phyloP scores from a whole-genome alignment of 108 stramenopile genomes.

The Skeletonema costatum region DNA sequence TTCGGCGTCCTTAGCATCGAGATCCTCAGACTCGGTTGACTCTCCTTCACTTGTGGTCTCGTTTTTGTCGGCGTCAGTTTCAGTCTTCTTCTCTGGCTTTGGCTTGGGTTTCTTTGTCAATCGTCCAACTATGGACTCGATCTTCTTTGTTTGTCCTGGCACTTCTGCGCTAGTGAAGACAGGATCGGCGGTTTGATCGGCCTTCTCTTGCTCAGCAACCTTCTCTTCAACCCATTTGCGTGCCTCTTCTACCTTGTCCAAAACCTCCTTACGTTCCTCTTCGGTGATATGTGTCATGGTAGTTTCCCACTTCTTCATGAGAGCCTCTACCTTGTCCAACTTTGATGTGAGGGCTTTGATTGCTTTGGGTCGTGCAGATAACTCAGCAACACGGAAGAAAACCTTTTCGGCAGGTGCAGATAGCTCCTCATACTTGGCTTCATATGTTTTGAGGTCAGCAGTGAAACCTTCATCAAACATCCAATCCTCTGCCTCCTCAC shows the following conservation, averaged over 20 bases:
- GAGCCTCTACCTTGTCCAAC: conserved; percentile 65
- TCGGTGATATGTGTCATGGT: conserved; percentile 90
- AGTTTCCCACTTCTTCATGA: conserved; percentile 89
- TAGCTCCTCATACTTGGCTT: conserved; percentile 81
- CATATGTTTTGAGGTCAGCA: conserved; percentile 85
- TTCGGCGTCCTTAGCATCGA: conserved; percentile 16
- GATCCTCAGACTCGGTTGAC: conserved; percentile 23
- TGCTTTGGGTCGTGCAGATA: conserved; percentile 81
- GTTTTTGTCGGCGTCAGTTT: conserved; percentile 33
- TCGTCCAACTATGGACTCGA: conserved; percentile 64
- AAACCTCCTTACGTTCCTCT: conserved; percentile 86
- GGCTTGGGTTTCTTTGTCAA: conserved; percentile 88
- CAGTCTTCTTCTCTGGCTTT: conserved; percentile 65
- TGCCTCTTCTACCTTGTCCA: conserved; percentile 71
- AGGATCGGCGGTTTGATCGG: conserved; percentile 78
- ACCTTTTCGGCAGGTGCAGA: conserved; percentile 83
- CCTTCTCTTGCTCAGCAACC: conserved; percentile 69
- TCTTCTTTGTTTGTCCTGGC: conserved; percentile 67
- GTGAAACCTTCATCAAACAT: conserved; percentile 94
- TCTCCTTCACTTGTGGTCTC: conserved; percentile 26
- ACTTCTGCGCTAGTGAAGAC: conserved; percentile 86
- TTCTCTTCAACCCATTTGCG: conserved; percentile 81
- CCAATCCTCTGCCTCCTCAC: conserved; percentile 94
- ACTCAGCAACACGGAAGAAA: conserved; percentile 82
- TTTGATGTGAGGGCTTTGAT: conserved; percentile 64